Conservation (phyloP, 2,329 filamentous ascomycete species). For the Epichloe sylvatica region DNA sequence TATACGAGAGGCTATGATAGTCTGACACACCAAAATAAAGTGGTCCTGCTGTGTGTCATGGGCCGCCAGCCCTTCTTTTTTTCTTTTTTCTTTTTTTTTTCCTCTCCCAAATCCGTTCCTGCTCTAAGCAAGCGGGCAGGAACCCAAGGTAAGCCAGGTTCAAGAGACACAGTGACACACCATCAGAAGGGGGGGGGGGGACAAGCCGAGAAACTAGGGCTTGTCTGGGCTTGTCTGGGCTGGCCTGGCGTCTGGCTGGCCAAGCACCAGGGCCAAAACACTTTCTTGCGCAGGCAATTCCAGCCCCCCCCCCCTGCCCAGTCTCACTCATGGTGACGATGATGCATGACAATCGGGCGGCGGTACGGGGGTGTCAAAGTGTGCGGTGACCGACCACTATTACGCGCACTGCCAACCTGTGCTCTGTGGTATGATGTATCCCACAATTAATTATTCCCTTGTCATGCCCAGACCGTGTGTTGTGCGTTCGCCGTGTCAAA, state of each 20-base stretch:
- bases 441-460: neutral
- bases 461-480: conserved; percentile 1
- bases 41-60: conserved; percentile 21
- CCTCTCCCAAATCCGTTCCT: too few species aligned
- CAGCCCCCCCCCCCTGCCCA: conserved; percentile 1
- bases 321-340: conserved; percentile 1
- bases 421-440: too few species aligned
- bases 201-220: neutral
- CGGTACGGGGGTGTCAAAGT: neutral
- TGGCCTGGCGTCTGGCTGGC: neutral
- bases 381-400: conserved; percentile 1
- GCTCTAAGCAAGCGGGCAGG: conserved; percentile 2
- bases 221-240: neutral
- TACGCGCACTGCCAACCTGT: neutral
- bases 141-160: neutral
- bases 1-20: conserved; percentile 34
- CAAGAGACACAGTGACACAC: neutral
- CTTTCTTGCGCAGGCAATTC: neutral
- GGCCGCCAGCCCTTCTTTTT: conserved; percentile 12
- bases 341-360: conserved; percentile 5
- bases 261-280: neutral
- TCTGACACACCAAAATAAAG: conserved; percentile 37
- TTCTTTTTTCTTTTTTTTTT: too few species aligned
- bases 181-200: neutral
- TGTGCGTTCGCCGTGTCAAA: conserved; percentile 8